These are phyloP conservation scores for Penicillium freii DNA, from an alignment of 2,329 filamentous ascomycete species.

Conservation along the genomic window DNA sequence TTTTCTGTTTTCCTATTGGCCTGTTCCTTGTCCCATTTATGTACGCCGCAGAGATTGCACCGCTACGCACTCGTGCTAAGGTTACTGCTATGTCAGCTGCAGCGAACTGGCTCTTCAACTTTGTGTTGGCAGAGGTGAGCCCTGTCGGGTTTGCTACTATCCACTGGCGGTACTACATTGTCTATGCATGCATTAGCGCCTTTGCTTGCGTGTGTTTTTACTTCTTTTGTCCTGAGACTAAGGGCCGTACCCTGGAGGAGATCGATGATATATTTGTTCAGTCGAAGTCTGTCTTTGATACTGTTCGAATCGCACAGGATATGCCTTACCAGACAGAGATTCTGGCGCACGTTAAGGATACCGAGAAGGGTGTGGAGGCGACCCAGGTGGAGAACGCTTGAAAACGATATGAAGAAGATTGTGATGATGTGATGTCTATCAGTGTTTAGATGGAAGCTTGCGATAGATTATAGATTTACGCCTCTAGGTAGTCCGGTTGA, in stretches of 20 bases:
- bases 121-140: slow-evolving; percentile 37
- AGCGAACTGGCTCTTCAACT: slow-evolving; percentile 41
- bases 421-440: background rate
- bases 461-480: background rate
- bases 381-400: slow-evolving; percentile 8
- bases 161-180: slow-evolving; percentile 48
- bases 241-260: slow-evolving; percentile 39
- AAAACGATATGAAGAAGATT: background rate
- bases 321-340: slow-evolving; percentile 22
- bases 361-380: slow-evolving; percentile 5
- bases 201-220: slow-evolving; percentile 30
- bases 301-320: slow-evolving; percentile 19
- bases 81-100: slow-evolving; percentile 58
- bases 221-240: slow-evolving; percentile 40
- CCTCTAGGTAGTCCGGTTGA: background rate
- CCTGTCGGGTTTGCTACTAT: slow-evolving; percentile 45
- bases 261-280: slow-evolving; percentile 39
- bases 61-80: slow-evolving; percentile 38
- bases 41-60: slow-evolving; percentile 59
- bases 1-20: slow-evolving; percentile 60
- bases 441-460: background rate
- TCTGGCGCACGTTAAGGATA: slow-evolving; percentile 9
- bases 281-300: slow-evolving; percentile 29
- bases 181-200: slow-evolving; percentile 45
- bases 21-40: slow-evolving; percentile 60